Conservation (phyloP, 1,284 basidiomycete genomes). For the Boletellus deceptivus region DNA sequence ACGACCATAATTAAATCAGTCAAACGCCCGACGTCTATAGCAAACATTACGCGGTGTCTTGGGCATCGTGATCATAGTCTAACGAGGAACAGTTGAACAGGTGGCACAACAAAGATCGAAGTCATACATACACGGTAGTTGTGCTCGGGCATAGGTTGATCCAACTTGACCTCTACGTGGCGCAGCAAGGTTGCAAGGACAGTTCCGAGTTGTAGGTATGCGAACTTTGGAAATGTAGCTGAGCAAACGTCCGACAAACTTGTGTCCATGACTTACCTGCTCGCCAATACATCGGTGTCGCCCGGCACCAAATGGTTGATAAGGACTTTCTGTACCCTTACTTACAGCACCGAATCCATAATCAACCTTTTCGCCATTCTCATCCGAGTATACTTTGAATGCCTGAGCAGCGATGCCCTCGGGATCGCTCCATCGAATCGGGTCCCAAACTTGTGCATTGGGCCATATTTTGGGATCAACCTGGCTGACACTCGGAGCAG, state of each 20-base stretch:
- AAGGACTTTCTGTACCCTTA: constrained; percentile 89
- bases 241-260: background rate
- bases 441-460: constrained; percentile 73
- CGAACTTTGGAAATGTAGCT: constrained; percentile 59
- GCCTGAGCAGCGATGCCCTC: constrained; percentile 76
- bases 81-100: constrained; percentile 8
- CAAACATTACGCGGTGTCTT: constrained; percentile 48
- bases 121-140: constrained; percentile 84
- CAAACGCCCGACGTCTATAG: constrained; percentile 43
- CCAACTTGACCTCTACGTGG: constrained; percentile 72
- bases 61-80: constrained; percentile 76
- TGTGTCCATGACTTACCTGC: constrained; percentile 50
- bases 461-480: constrained; percentile 87
- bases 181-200: constrained; percentile 82
- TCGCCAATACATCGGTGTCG: constrained; percentile 95
- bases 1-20: constrained; percentile 13
- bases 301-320: constrained; percentile 96
- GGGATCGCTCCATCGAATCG: constrained; percentile 81
- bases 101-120: background rate
- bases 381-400: constrained; percentile 70
- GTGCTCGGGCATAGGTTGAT: constrained; percentile 68
- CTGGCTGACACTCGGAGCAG: constrained; percentile 87
- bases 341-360: constrained; percentile 94
- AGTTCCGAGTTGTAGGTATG: constrained; percentile 90
- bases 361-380: constrained; percentile 85